Evolutionary conservation across 2,329 filamentous ascomycete genomes (phyloP).

Genomic region (Lachnellula arida): DNA sequence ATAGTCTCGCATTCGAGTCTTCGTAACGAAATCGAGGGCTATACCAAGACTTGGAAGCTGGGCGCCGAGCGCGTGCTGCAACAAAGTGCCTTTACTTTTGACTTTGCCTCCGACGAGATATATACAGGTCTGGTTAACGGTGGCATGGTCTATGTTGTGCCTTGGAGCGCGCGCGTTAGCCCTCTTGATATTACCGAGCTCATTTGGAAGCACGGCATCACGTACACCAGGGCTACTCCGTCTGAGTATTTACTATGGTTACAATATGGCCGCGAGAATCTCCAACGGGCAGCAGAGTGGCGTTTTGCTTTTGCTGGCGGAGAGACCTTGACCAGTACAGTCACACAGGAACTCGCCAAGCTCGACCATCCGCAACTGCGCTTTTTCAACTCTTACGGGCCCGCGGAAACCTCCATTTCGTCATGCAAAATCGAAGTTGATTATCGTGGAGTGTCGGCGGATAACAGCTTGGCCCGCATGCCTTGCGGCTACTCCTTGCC

Average conservation of each 20-base stretch:
- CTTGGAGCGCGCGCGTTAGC: slow-evolving; percentile 9
- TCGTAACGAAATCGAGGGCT: slow-evolving; percentile 22
- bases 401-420: slow-evolving; percentile 15
- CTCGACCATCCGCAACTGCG: slow-evolving; percentile 15
- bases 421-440: slow-evolving; percentile 23
- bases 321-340: slow-evolving; percentile 24
- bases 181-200: slow-evolving; percentile 15
- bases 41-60: slow-evolving; percentile 4
- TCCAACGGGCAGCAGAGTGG: slow-evolving; percentile 8
- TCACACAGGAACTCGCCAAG: slow-evolving; percentile 16
- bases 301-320: slow-evolving; percentile 26
- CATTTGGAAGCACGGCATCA: slow-evolving; percentile 12
- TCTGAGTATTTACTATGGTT: slow-evolving; percentile 18
- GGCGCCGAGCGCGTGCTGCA: slow-evolving; percentile 14
- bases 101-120: slow-evolving; percentile 17
- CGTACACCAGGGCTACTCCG: slow-evolving; percentile 19
- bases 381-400: slow-evolving; percentile 18
- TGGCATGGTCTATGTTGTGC: slow-evolving; percentile 14
- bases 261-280: not conserved
- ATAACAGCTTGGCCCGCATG: not conserved
- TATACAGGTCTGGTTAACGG: slow-evolving; percentile 14
- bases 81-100: slow-evolving; percentile 19
- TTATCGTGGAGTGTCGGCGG: slow-evolving; percentile 5
- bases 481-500: slow-evolving; percentile 8
- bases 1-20: slow-evolving; percentile 27